Conservation (phyloP, 495 filamentous ascomycete species). For the Aspergillus campestris region DNA sequence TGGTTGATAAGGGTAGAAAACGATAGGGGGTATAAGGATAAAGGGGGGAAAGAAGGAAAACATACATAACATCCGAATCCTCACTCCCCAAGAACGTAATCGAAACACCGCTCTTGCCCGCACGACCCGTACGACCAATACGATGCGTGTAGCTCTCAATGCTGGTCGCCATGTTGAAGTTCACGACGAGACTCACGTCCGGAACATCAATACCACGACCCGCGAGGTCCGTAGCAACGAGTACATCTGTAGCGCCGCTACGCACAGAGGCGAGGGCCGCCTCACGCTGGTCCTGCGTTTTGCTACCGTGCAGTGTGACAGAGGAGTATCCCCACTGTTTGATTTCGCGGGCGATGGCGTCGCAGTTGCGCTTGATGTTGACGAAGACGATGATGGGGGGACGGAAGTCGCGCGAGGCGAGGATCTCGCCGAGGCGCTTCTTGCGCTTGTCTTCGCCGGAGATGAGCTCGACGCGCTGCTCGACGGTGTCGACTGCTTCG, state of each 20-base stretch:
- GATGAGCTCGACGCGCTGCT: slow-evolving; percentile 93
- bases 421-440: slow-evolving; percentile 88
- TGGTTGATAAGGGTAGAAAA: not conserved
- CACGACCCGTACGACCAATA: slow-evolving; percentile 95
- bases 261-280: slow-evolving; percentile 83
- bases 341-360: slow-evolving; percentile 91
- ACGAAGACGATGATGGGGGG: slow-evolving; percentile 98
- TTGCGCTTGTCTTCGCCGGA: slow-evolving; percentile 93
- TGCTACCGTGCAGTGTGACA: slow-evolving; percentile 88
- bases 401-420: slow-evolving; percentile 74
- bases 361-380: slow-evolving; percentile 99
- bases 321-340: slow-evolving; percentile 88
- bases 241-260: slow-evolving; percentile 67
- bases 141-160: slow-evolving; percentile 98
- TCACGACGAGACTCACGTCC: slow-evolving; percentile 88
- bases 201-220: slow-evolving; percentile 97
- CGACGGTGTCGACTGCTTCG: slow-evolving; percentile 97
- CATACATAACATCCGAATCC: slow-evolving; percentile 86
- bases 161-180: slow-evolving; percentile 95
- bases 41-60: slow-evolving; percentile 7
- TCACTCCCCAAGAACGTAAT: slow-evolving; percentile 95
- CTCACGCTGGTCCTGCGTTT: slow-evolving; percentile 97
- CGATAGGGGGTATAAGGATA: not conserved
- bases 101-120: slow-evolving; percentile 93
- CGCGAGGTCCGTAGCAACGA: slow-evolving; percentile 96